Evolutionary conservation across 106 monocot genomes (phyloP), one percentile per base, ranked within the genome.

Genomic region (Dendrobium huoshanense): DNA sequence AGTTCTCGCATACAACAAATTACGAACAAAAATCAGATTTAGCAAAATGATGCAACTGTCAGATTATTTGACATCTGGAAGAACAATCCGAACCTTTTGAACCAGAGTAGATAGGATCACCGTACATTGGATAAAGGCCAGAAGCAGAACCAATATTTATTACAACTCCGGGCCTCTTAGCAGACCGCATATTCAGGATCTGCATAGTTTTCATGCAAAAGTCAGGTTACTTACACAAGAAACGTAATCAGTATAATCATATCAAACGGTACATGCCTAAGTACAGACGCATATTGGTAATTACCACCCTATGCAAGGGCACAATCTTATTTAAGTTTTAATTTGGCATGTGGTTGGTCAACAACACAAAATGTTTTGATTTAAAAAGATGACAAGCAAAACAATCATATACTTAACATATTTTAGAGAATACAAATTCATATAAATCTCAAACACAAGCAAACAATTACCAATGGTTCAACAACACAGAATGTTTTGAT

Each of bases 101-200:
- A 40, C 75, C 88, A 87, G 91, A 85, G 75, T 99, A 99, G 41
- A 93, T 82, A 41, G 98, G 93, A 45, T 93, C 91, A 78, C 4
- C 7, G 78, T 79, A 78, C 67, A 84, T 56, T 44, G 95, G 95
- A 86, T 93, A 95, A 82, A 99, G 91, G 41, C 95, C 95, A 45
- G 92, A 73, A 5, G 95, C 90, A 77, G 98, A 99, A 51, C 91
- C 98, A 84, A 99, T 42, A 87, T 99, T 99, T 79, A 99, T 82
- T 87, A 99, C 87, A 22, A 90, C 90, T 70, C 98, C 95, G 68
- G 82, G 86, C 78, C 82, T 93, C 75, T 91, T 91, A 25, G 43
- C 47, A 17, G 82, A 77, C 54, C 83, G 84, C 92, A 98, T 94
- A 77, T 83, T 83, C 85, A 85, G 86, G 67, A 94, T 91, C 97